phyloP scores from a whole-genome alignment of 164 flowering plant species.

The Cinnamomum micranthum region DNA sequence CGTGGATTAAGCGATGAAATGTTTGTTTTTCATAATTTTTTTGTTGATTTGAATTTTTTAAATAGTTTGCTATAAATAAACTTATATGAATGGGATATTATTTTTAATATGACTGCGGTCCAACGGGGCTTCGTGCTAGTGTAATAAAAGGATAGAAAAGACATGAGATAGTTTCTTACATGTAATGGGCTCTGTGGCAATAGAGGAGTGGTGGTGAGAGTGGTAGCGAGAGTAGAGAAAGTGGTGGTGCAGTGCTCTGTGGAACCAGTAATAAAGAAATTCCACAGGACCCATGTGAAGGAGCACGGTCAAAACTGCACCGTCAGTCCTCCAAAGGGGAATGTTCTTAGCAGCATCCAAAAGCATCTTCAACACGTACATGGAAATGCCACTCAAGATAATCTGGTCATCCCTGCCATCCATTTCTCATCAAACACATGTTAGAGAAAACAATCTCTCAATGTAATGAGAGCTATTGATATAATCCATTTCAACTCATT shows the following conservation, averaged over 20 bases:
- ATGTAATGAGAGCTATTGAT: background rate
- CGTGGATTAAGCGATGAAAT: too few species aligned
- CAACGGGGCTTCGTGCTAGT: too few species aligned
- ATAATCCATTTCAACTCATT: too few species aligned
- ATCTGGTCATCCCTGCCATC: background rate
- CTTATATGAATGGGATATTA: too few species aligned
- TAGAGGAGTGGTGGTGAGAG: conserved; percentile 50
- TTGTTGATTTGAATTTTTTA: too few species aligned
- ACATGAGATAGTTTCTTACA: conserved; percentile 18
- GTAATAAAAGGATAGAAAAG: background rate
- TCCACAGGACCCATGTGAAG: conserved; percentile 44
- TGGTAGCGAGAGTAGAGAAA: conserved; percentile 45
- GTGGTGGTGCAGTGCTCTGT: conserved; percentile 50
- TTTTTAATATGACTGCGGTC: too few species aligned
- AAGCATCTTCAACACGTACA: background rate
- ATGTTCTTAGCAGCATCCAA: conserved; percentile 7
- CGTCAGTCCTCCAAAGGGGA: conserved; percentile 41
- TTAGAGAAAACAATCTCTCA: background rate
- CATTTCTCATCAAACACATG: background rate
- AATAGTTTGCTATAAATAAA: too few species aligned
- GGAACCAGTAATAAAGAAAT: conserved; percentile 50
- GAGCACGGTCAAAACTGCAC: conserved; percentile 20
- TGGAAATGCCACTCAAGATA: background rate
- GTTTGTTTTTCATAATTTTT: too few species aligned
- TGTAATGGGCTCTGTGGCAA: conserved; percentile 46